Evolutionary conservation across 2,329 filamentous ascomycete species (phyloP), one percentile per base, ranked within the genome.

Genomic region (Trichoderma breve): DNA sequence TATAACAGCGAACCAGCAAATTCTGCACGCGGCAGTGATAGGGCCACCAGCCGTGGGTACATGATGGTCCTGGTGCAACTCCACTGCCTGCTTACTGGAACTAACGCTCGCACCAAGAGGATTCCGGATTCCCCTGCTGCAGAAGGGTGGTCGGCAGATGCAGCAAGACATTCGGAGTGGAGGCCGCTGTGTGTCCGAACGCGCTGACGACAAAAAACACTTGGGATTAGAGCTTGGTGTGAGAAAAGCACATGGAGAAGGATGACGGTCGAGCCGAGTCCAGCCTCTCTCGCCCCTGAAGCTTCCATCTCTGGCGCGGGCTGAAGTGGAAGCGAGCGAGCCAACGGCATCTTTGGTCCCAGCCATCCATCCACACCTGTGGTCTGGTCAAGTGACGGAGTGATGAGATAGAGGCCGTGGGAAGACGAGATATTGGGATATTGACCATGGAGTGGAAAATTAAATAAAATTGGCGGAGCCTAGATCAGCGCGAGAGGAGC

Each of bases 271-370:
- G 62, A 66, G 34, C n/a, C 70, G 66, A 71, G 71, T 70, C 65
- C 65, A 63, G 71, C 71, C 65, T 70, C 71, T 34, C 71, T 26
- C 57, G 58, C 71, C 71, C 65, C 58, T 66, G 66, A 71, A 61
- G 36, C 9, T 51, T 51, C n/a, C 28, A n/a, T 58, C 15, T n/a
- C 60, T 68, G 70, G 62, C 36, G 60, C 57, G 65, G 58, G 71
- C 71, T 72, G 71, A 72, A 55, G 67, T 32, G 55, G 26, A 69
- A 71, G 53, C 61, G 39, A 39, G 51, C 60, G 60, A 51, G 26
- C 60, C 71, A 73, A 71, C 71, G 39, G 36, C 53, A 51, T 43
- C 61, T 39, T 53, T 36, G 34, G 67, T 43, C 47, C 53, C 71
- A 71, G 62, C 67, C 62, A 67, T 58, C 67, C 62, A 67, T 58